Percentiles rank a stretch among this genome's conserved stretches.
These are phyloP conservation scores for Fusarium cyanostomum DNA, from an alignment of 2,329 filamentous ascomycete species.

Conservation along the genomic window DNA sequence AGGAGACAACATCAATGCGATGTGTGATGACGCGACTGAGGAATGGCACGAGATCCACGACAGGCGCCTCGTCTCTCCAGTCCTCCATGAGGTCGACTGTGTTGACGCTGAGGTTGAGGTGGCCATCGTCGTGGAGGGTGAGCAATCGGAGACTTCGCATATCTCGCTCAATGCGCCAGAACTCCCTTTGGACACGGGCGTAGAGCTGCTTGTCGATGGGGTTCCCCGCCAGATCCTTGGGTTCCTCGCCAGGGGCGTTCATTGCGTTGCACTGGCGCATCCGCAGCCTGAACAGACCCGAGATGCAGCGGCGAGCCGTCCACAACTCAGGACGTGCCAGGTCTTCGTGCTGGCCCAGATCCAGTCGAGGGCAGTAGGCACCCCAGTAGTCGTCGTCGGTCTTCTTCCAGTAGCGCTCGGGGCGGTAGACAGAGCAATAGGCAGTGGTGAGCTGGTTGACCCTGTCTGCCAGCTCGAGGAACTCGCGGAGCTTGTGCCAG, in stretches of 20 bases:
- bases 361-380: background rate
- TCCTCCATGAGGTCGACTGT: background rate
- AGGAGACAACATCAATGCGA: too few relatives aligned
- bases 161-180: background rate
- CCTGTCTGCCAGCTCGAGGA: conserved; percentile 12
- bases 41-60: too few relatives aligned
- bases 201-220: background rate
- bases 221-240: background rate
- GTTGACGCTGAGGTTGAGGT: background rate
- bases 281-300: background rate
- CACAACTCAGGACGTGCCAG: background rate
- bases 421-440: background rate
- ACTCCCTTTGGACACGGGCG: background rate
- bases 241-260: background rate
- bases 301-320: background rate
- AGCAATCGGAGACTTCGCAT: background rate
- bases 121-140: background rate
- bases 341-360: background rate
- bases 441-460: background rate
- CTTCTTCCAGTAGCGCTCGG: background rate
- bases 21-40: too few relatives aligned
- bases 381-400: background rate
- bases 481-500: background rate
- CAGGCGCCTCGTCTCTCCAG: too few relatives aligned
- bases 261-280: background rate